phyloP scores from a whole-genome alignment of 176 grass and related monocot genomes.

The Bolboschoenus planiculmis region DNA sequence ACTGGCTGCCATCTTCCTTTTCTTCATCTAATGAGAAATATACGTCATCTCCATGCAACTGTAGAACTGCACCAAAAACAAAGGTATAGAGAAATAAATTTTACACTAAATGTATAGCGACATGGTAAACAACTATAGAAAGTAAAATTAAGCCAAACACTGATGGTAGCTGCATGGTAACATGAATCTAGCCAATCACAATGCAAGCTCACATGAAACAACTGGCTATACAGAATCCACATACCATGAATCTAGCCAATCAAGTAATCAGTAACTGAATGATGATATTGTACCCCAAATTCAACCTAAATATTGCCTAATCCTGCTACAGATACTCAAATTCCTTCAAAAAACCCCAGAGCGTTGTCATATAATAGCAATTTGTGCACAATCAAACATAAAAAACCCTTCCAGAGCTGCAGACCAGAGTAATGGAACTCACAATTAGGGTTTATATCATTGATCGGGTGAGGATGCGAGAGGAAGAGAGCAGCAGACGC shows the following conservation, averaged over 20 bases:
- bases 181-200: not conserved
- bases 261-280: not conserved
- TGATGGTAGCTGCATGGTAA: not conserved
- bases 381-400: not conserved
- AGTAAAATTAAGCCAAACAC: not conserved
- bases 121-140: not conserved
- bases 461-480: slow-evolving; percentile 18
- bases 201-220: not conserved
- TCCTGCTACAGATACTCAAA: not conserved
- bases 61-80: slow-evolving; percentile 60
- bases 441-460: slow-evolving; percentile 56
- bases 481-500: slow-evolving; percentile 70
- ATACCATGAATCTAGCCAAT: not conserved
- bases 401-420: not conserved
- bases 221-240: not conserved
- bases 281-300: not conserved
- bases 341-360: not conserved
- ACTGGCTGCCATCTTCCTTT: slow-evolving; percentile 58
- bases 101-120: not conserved
- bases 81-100: not conserved
- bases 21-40: slow-evolving; percentile 92
- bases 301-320: not conserved
- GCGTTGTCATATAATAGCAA: not conserved
- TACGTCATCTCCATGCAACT: slow-evolving; percentile 92
- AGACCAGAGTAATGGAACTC: not conserved